Percentiles rank a stretch among this genome's conserved stretches.
Conservation (phyloP, 2,329 filamentous ascomycete species). For the Dothistroma septosporum region DNA sequence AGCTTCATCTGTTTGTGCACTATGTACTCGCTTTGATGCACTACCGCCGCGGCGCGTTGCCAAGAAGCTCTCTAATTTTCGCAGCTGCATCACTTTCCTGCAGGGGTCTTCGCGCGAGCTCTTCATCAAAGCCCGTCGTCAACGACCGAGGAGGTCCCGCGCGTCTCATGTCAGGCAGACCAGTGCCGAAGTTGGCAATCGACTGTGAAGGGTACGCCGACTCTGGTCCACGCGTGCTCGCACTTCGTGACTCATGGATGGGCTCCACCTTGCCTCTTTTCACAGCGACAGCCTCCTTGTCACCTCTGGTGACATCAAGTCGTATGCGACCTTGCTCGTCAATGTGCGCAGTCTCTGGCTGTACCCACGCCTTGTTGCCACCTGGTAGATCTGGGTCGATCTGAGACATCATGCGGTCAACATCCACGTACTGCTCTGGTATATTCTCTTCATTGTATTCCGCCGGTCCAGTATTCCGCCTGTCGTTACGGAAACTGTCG, state of each 20-base stretch:
- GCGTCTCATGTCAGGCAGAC: slow-evolving; percentile 24
- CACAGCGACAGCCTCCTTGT: slow-evolving; percentile 33
- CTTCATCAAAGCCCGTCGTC: slow-evolving; percentile 26
- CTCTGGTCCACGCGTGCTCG: slow-evolving; percentile 4
- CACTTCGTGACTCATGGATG: slow-evolving; percentile 22
- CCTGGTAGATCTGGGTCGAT: slow-evolving; percentile 46
- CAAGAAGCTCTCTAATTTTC: slow-evolving; percentile 14
- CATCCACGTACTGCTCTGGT: slow-evolving; percentile 37
- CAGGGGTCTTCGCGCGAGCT: slow-evolving; percentile 13
- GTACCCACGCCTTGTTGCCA: slow-evolving; percentile 52
- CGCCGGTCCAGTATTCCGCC: not conserved
- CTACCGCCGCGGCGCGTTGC: not conserved
- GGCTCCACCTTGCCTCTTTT: slow-evolving; percentile 27
- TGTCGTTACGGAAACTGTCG: not conserved
- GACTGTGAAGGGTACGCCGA: slow-evolving; percentile 8
- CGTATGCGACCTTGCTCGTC: slow-evolving; percentile 44
- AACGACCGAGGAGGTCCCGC: slow-evolving; percentile 9
- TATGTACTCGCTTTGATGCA: no score
- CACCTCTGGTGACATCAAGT: slow-evolving; percentile 34
- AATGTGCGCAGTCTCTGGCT: slow-evolving; percentile 45
- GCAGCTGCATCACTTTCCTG: slow-evolving; percentile 4
- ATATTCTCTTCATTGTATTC: slow-evolving; percentile 19
- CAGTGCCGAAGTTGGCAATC: slow-evolving; percentile 27
- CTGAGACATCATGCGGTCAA: slow-evolving; percentile 37
- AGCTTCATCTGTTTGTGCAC: not conserved